A percentile compares a stretch with the other conserved stretches of the same genome.
Conservation (phyloP, 768 basidiomycete species). For the Tylopilus subfusipes region DNA sequence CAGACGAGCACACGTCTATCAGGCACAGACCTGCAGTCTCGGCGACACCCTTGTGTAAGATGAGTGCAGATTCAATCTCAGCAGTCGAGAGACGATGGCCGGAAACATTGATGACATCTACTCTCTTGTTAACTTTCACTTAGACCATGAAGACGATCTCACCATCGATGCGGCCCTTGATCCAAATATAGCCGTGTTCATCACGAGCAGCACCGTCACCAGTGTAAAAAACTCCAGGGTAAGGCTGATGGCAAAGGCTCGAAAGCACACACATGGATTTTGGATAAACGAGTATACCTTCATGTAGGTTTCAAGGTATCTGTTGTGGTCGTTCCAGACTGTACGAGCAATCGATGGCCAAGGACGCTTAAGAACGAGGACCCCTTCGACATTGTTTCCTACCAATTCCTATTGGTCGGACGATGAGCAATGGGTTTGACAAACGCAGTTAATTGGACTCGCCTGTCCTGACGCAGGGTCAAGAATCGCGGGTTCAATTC, state of each 20-base stretch:
- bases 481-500: conserved; percentile 83
- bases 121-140: background rate
- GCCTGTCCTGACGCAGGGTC: conserved; percentile 78
- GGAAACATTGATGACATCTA: conserved; percentile 97
- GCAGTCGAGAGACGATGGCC: conserved; percentile 96
- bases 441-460: conserved; percentile 6
- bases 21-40: conserved; percentile 71
- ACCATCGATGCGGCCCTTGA: conserved; percentile 95
- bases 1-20: background rate
- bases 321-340: conserved; percentile 87
- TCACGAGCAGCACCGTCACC: conserved; percentile 96
- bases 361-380: conserved; percentile 77
- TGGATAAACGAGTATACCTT: conserved; percentile 31
- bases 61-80: conserved; percentile 96
- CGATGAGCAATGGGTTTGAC: background rate
- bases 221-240: conserved; percentile 93
- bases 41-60: conserved; percentile 91
- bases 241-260: conserved; percentile 43
- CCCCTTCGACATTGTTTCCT: conserved; percentile 87
- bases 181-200: conserved; percentile 97
- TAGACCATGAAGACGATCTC: conserved; percentile 26
- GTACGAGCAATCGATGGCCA: conserved; percentile 97
- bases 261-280: conserved; percentile 41
- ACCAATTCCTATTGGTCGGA: conserved; percentile 47
- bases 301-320: conserved; percentile 79